Evolutionary conservation across 2,329 filamentous ascomycete genomes (phyloP), one percentile per base, ranked within the genome.

Genomic region (Dothidotthia symphoricarpi): DNA sequence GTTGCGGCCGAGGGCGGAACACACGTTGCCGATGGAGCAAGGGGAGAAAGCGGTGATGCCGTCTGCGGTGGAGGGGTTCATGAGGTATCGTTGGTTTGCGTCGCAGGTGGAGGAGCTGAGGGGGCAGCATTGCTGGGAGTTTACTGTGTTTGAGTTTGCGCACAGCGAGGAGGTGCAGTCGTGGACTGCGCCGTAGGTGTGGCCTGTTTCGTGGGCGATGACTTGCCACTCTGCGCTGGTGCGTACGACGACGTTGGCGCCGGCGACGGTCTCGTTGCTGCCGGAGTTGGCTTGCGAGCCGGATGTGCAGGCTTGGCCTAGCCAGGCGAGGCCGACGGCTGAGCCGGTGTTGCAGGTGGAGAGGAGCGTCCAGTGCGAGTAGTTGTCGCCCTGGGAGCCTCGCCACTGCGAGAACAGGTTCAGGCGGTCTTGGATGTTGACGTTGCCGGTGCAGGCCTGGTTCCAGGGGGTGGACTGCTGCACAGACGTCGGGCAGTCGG

Each of bases 161-260:
- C 91, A 97, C 2, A 84, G 77, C n/a, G 67, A 46, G 0, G 72
- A 62, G 3, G 81, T 85, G 67, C 93, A 98, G 68, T 98, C 93
- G 67, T 98, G 93, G 8, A 96, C 88, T 4, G 91, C 93, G 30
- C 91, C 91, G 65, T 95, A 97, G 0, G 89, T 97, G 66, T 97
- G 91, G 1, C 90, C 91, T 3, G 84, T 83, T 68, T 97, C 91
- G 63, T 97, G 91, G 19, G 91, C 91, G 67, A 97, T 88, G 41
- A 97, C 86, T 64, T 96, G 89, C 91, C 91, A 97, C 63, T 95
- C 90, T 3, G 81, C 85, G 15, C 79, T 76, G 0, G 88, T 95
- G 48, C 81, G 81, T 16, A 93, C 83, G 15, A 98, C 88, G 1
- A 98, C 87, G 61, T 96, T 97, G 44, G 91, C 83, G 22, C 87